Evolutionary conservation across 1,284 basidiomycete species (phyloP).

Genomic region (Marasmius fiardii): DNA sequence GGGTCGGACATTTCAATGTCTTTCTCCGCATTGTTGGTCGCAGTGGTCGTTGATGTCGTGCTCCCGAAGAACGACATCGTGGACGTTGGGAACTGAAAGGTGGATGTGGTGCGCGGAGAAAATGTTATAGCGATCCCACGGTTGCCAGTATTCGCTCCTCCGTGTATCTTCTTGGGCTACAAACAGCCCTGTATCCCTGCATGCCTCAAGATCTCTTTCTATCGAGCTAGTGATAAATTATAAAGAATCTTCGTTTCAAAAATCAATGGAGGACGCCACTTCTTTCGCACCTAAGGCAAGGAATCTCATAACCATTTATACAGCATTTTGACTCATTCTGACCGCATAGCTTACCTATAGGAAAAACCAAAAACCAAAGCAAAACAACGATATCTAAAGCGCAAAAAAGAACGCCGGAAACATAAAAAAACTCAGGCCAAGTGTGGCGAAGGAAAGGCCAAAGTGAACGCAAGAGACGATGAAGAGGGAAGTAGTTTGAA

Average conservation of each 20-base stretch:
- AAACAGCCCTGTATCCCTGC: background rate
- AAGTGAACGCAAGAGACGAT: constrained; percentile 16
- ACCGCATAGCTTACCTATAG: background rate
- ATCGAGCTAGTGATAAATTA: too few relatives aligned
- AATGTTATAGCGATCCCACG: background rate
- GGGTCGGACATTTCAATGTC: constrained; percentile 60
- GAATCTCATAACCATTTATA: background rate
- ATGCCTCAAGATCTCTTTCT: too few relatives aligned
- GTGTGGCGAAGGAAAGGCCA: constrained; percentile 16
- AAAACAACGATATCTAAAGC: constrained; percentile 63
- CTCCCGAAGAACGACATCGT: constrained; percentile 14
- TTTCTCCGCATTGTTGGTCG: constrained; percentile 27
- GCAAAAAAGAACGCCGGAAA: constrained; percentile 61
- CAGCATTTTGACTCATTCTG: background rate
- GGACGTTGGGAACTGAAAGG: background rate
- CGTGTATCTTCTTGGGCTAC: background rate
- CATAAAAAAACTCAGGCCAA: constrained; percentile 18
- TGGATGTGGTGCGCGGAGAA: background rate
- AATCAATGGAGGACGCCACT: too few relatives aligned
- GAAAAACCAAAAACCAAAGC: constrained; percentile 44
- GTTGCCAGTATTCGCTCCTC: background rate
- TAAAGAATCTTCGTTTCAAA: too few relatives aligned
- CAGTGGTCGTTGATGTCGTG: constrained; percentile 2
- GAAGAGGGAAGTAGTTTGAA: constrained; percentile 6
- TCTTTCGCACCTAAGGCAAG: background rate